phyloP scores from a whole-genome alignment of 1,284 basidiomycete genomes.

The Marasmius oreades region DNA sequence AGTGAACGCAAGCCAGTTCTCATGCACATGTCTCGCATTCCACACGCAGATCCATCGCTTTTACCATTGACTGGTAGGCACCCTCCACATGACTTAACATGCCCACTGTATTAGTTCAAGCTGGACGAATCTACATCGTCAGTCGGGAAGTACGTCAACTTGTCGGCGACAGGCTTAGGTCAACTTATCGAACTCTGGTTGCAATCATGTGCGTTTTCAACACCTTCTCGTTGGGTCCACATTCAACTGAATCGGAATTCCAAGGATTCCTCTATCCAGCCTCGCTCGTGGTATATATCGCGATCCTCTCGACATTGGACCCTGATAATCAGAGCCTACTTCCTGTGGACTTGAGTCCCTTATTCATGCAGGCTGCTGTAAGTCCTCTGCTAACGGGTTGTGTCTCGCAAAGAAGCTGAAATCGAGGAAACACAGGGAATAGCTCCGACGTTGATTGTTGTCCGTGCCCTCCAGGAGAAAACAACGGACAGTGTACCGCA shows the following conservation, averaged over 20 bases:
- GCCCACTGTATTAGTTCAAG: not conserved
- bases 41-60: not conserved
- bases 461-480: not conserved
- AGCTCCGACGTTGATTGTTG: not conserved
- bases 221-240: not conserved
- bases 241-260: not conserved
- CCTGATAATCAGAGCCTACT: conserved; percentile 2
- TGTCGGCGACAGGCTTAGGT: not conserved
- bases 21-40: not conserved
- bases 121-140: conserved; percentile 2
- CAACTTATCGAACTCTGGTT: not conserved
- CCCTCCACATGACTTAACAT: too few relatives aligned
- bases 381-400: not conserved
- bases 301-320: not conserved
- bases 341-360: conserved; percentile 1
- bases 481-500: not conserved
- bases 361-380: conserved; percentile 2
- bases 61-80: conserved; percentile 1
- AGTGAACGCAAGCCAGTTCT: too few relatives aligned
- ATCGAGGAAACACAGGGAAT: not conserved
- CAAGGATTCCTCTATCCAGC: not conserved
- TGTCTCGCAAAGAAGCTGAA: not conserved
- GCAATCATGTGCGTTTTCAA: not conserved
- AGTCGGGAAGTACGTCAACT: not conserved
- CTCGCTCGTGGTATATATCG: not conserved